A percentile compares a stretch with the other conserved stretches of the same genome.
phyloP scores from a whole-genome alignment of 768 basidiomycete genomes.

The Russula earlei region DNA sequence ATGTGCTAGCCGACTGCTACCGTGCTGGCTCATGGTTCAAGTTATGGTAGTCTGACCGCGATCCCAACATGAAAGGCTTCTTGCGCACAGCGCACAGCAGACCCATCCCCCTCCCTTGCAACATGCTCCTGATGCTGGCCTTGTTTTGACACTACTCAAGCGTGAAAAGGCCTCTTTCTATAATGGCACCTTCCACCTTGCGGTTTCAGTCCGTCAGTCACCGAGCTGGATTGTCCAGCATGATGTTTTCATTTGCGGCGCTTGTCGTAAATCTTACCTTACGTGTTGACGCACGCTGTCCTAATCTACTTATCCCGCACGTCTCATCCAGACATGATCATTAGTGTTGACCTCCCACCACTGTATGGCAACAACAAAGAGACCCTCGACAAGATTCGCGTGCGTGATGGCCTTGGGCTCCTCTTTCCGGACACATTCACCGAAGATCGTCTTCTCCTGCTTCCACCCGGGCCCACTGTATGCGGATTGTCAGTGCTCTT shows the following conservation, averaged over 20 bases:
- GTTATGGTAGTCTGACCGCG: too few species aligned
- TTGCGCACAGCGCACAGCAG: slow-evolving; percentile 69
- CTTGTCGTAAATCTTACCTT: slow-evolving; percentile 43
- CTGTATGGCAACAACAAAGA: slow-evolving; percentile 69
- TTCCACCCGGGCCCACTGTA: slow-evolving; percentile 75
- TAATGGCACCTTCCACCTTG: background rate
- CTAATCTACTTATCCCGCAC: slow-evolving; percentile 59
- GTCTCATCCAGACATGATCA: slow-evolving; percentile 48
- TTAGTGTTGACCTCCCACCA: slow-evolving; percentile 79
- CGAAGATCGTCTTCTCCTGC: slow-evolving; percentile 65
- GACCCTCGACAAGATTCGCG: slow-evolving; percentile 46
- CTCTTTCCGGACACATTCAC: slow-evolving; percentile 67
- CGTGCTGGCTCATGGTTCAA: too few species aligned
- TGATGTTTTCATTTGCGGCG: slow-evolving; percentile 78
- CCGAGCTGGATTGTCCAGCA: slow-evolving; percentile 66
- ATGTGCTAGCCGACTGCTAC: too few species aligned
- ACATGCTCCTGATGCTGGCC: slow-evolving; percentile 67
- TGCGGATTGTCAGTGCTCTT: slow-evolving; percentile 72
- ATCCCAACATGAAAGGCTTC: slow-evolving; percentile 69
- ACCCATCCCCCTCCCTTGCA: slow-evolving; percentile 50
- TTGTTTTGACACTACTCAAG: slow-evolving; percentile 71
- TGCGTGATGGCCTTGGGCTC: slow-evolving; percentile 53
- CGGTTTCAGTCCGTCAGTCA: slow-evolving; percentile 54
- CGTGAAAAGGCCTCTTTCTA: slow-evolving; percentile 69
- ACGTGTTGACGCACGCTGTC: too few species aligned